phyloP scores from a whole-genome alignment of 345 rosid genomes.

The Syzygium aqueum region DNA sequence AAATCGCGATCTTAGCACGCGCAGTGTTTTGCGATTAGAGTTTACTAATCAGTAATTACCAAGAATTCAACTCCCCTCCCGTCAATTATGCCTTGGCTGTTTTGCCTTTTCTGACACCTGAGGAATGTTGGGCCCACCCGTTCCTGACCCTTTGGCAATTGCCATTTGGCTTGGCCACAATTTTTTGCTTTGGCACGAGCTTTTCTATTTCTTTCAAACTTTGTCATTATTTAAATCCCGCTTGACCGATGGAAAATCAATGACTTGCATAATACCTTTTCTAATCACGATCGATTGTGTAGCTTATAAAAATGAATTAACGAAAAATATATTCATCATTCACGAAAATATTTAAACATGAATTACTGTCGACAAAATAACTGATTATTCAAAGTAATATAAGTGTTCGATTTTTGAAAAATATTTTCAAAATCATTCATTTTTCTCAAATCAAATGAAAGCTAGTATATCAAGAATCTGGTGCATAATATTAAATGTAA shows the following conservation, averaged over 20 bases:
- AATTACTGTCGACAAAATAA: no score
- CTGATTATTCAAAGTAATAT: background rate
- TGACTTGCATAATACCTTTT: no score
- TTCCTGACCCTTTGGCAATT: background rate
- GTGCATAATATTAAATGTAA: background rate
- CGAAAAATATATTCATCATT: no score
- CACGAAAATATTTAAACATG: no score
- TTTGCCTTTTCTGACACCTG: background rate
- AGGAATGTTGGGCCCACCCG: background rate
- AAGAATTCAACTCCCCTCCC: background rate
- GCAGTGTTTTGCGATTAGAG: background rate
- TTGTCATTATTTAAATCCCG: background rate
- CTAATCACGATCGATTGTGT: no score
- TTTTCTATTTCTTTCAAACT: background rate
- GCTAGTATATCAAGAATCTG: no score
- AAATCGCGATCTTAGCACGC: background rate
- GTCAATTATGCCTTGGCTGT: background rate
- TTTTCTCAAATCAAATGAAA: no score
- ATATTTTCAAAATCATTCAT: no score
- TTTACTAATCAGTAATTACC: background rate
- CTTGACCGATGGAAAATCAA: no score
- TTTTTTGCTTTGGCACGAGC: background rate
- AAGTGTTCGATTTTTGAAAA: no score
- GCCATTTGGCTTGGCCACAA: background rate
- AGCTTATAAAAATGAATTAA: no score